Base-by-base conservation (phyloP, 1,284 basidiomycete genomes). In the Microbotryomycetes sp. region DNA sequence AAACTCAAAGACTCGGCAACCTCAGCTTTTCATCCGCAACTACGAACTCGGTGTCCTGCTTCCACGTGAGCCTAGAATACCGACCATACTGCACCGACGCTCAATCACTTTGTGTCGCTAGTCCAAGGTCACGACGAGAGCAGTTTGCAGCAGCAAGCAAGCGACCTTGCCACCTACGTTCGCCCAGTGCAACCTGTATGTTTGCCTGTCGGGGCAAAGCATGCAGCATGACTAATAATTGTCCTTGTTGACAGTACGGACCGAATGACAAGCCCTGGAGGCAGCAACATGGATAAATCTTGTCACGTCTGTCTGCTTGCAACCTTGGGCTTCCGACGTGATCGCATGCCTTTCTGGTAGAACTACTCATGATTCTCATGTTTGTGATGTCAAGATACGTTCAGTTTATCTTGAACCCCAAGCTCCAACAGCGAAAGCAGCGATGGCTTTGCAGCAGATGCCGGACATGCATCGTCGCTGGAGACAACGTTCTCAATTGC, bases 31-130 rank as follows among this genome's bases (percentile, higher is more conserved):
- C 1, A 26, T 57, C n/a, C 56, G 51, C 28, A 69, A 69, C 52
- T 64, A 60, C 48, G 67, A 68, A 56, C 45, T 68, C 11, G 64
- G 67, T 15, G 61, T 66, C 24, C 7, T 68, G 2, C 6, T 67
- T 0, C 60, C 63, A 3, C 51, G 63, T 65, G 5, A 26, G 59
- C 54, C 45, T 3, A n/a, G 24, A 4, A 16, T 47, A 3, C 15
- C 29, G 5, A 26, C 23, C 15, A 45, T 21, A 27, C 6, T n/a
- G 9, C 18, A 3, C 21, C 24, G 45, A 9, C 50, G 45, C 30
- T 26, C 18, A 26, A n/a, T n/a, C 4, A 9, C 3, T 3, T 13
- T n/a, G 13, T 16, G 9, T 5, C 4, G 11, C 3, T 26, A 65
- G 64, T 67, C 45, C 56, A 56, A 26, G 64, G 53, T 9, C n/a